Percentiles rank a stretch among this genome's conserved stretches.
phyloP scores from a whole-genome alignment of 176 grass and related monocot genomes.

The Poa pratensis region DNA sequence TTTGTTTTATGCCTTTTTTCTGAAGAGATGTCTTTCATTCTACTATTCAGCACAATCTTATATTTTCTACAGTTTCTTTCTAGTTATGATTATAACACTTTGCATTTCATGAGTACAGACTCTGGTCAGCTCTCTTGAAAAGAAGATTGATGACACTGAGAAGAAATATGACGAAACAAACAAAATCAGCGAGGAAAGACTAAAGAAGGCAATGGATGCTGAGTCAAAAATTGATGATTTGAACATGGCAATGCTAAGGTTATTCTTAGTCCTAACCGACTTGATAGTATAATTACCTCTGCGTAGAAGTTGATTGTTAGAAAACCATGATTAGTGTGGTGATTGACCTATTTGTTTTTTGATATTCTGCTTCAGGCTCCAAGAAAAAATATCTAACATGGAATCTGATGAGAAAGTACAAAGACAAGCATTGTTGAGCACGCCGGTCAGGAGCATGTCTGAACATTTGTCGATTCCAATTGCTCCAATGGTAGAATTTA shows the following conservation, averaged over 20 bases:
- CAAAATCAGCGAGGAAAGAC: slow-evolving; percentile 86
- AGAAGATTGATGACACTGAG: slow-evolving; percentile 87
- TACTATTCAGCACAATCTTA: background rate
- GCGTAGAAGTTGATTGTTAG: background rate
- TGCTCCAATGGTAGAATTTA: slow-evolving; percentile 61
- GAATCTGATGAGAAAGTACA: slow-evolving; percentile 91
- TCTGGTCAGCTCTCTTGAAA: slow-evolving; percentile 90
- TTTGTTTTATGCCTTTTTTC: slow-evolving; percentile 3
- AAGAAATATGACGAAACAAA: slow-evolving; percentile 96
- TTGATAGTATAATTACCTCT: slow-evolving; percentile 4
- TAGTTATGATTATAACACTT: slow-evolving; percentile 34
- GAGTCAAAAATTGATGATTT: slow-evolving; percentile 83
- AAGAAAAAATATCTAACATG: slow-evolving; percentile 87
- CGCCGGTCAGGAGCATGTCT: slow-evolving; percentile 84
- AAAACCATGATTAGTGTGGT: slow-evolving; percentile 5
- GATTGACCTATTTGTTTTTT: slow-evolving; percentile 25
- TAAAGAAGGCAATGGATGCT: slow-evolving; percentile 78
- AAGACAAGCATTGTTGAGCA: slow-evolving; percentile 73
- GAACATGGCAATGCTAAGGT: slow-evolving; percentile 86
- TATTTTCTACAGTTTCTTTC: background rate
- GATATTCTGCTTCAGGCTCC: slow-evolving; percentile 63
- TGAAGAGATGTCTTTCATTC: slow-evolving; percentile 10
- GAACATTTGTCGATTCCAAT: slow-evolving; percentile 95
- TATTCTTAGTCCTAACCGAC: slow-evolving; percentile 44
- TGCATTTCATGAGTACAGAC: slow-evolving; percentile 53